Evolutionary conservation across 441 rosid species (phyloP), one percentile per base, ranked within the genome.

Genomic region (Daphne laureola): DNA sequence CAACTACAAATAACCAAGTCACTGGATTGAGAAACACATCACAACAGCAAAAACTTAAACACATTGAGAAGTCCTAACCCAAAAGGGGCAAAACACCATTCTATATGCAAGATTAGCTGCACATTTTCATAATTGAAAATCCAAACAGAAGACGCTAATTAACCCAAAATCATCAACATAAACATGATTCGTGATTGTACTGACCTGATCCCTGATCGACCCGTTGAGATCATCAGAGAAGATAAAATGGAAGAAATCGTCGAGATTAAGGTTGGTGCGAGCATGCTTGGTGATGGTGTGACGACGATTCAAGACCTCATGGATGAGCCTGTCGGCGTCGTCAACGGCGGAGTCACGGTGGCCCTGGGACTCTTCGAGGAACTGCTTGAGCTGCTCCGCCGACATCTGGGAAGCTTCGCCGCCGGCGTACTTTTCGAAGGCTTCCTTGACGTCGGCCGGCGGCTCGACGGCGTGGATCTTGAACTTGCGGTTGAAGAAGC

Each of bases 401-500:
- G 69, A 57, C 54, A 84, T 71, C 35, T 68, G 62, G 5, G 55
- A 15, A 1, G 38, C 38, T 25, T 68, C 67, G 14, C 72, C 78
- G 8, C 54, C 46, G 26, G 77, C 56, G 74, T 58, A 78, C n/a
- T 50, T 50, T n/a, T 43, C 18, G 50, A 81, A 84, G 2, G 57
- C 73, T 16, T 66, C 68, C 17, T 61, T 69, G 46, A 81, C 78
- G 59, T 81, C 87, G 5, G 57, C 41, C 13, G 91, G 82, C 0
- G 83, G 85, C 65, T 76, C 73, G 17, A 74, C 74, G 63, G 81
- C 85, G 26, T 63, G 70, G 76, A 77, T 73, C 59, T 73, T 77
- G 80, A 80, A 78, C 69, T 77, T 81, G 40, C 90, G 71, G 58
- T 73, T 81, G 72, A 78, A 83, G 68, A 66, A 71, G 53, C 69